Evolutionary conservation across 1,284 basidiomycete species (phyloP).

Genomic region (Cryptococcus sp.): DNA sequence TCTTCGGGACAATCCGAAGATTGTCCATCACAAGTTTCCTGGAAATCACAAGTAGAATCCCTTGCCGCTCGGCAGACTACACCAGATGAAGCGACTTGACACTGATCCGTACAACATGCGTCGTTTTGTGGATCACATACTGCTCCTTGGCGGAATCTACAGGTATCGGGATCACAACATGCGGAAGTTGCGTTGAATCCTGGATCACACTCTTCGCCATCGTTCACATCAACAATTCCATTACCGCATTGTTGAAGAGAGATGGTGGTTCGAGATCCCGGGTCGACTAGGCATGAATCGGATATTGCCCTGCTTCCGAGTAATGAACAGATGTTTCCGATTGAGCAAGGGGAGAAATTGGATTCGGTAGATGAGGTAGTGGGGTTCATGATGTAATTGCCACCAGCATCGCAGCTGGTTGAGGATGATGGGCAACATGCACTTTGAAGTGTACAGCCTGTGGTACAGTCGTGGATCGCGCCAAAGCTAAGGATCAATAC

Average conservation of each 20-base stretch:
- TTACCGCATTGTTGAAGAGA: slow-evolving; percentile 47
- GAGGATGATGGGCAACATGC: slow-evolving; percentile 69
- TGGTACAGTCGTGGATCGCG: slow-evolving; percentile 68
- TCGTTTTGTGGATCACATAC: slow-evolving; percentile 76
- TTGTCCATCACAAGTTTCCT: slow-evolving; percentile 75
- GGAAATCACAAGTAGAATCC: slow-evolving; percentile 66
- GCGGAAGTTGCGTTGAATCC: slow-evolving; percentile 60
- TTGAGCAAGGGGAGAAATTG: slow-evolving; percentile 69
- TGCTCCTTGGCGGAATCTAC: slow-evolving; percentile 67
- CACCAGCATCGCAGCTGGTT: slow-evolving; percentile 61
- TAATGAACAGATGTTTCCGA: slow-evolving; percentile 78
- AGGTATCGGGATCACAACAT: slow-evolving; percentile 74
- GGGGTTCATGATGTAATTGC: slow-evolving; percentile 73
- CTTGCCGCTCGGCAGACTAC: slow-evolving; percentile 66
- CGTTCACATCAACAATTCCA: slow-evolving; percentile 48
- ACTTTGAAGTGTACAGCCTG: slow-evolving; percentile 58
- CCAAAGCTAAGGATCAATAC: slow-evolving; percentile 61
- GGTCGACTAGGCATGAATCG: slow-evolving; percentile 61
- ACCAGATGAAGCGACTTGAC: slow-evolving; percentile 61
- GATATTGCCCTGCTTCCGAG: slow-evolving; percentile 47
- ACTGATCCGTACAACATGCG: slow-evolving; percentile 68
- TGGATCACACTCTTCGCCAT: slow-evolving; percentile 82
- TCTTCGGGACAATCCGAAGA: slow-evolving; percentile 71
- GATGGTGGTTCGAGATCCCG: slow-evolving; percentile 43
- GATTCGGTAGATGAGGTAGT: slow-evolving; percentile 64